Evolutionary conservation across 306 rosid genomes (phyloP), one percentile per base, ranked within the genome.

Genomic region (Alnus rubra): DNA sequence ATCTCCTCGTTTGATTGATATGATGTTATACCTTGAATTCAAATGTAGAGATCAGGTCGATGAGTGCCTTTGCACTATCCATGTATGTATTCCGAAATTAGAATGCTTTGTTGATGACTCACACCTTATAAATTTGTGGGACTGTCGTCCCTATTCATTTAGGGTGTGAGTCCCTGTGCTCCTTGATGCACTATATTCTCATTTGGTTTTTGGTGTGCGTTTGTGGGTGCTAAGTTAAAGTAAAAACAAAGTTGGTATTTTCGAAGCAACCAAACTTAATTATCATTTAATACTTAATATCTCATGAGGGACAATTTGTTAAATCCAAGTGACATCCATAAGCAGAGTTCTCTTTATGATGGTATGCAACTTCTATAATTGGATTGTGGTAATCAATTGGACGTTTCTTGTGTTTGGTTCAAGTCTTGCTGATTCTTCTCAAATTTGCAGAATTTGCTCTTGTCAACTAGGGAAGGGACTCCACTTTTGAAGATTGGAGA

Each of bases 401-500:
- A 30, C 56, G 7, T 48, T 42, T 78, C 55, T 44, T 79, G 19
- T 53, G 78, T 56, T 67, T n/a, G 71, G 60, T 82, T 83, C 42
- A 35, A 73, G 42, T 51, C 74, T 63, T 55, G 50, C 11, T 76
- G 54, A 74, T 64, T 73, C 69, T 67, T 53, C 19, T 76, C 23
- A 28, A 86, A 84, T 78, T 69, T 87, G 96, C 90, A 96, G 99
- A 96, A 96, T 85, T 89, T 96, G 76, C 91, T 96, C 69, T 79
- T 96, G 90, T 82, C 92, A 23, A 74, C 76, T 39, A 73, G 76
- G 77, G 87, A 84, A 75, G 86, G 68, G 62, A 82, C 78, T 52
- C 94, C 96, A 70, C 79, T 83, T 42, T 44, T 96, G 91, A 96
- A 93, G 88, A 90, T 96, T 37, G 99, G 99, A 65, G 99, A 96